These are phyloP conservation scores for Suhomyces maxii DNA, from an alignment of 1,139 yeast species.

Conservation along the genomic window DNA sequence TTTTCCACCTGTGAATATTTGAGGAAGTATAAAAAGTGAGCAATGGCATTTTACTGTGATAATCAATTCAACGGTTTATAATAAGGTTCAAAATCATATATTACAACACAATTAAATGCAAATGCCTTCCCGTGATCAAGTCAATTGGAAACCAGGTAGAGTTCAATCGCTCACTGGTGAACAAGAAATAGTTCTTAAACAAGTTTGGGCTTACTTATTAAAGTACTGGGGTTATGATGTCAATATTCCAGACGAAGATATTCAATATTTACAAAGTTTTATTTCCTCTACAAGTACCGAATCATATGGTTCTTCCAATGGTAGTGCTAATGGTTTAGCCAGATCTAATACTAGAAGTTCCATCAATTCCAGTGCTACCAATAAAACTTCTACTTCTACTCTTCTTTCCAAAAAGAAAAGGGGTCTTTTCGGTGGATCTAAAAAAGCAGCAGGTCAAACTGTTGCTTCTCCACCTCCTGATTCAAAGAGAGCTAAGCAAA, in stretches of 20 bases:
- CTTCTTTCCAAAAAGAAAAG: slow-evolving; percentile 12
- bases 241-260: slow-evolving; percentile 36
- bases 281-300: slow-evolving; percentile 31
- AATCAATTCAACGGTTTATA: neutral
- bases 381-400: slow-evolving; percentile 21
- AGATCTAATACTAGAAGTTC: slow-evolving; percentile 30
- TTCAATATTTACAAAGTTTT: slow-evolving; percentile 34
- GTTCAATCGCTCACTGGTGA: slow-evolving; percentile 58
- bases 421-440: slow-evolving; percentile 16
- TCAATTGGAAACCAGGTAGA: slow-evolving; percentile 50
- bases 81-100: no score
- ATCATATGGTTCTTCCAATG: slow-evolving; percentile 5
- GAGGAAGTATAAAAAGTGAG: slow-evolving; percentile 1
- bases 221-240: slow-evolving; percentile 62
- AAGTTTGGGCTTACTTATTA: slow-evolving; percentile 69
- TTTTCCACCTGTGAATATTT: slow-evolving; percentile 5
- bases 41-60: neutral
- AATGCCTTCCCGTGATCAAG: slow-evolving; percentile 15
- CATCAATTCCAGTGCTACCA: slow-evolving; percentile 28
- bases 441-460: slow-evolving; percentile 8
- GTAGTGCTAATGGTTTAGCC: slow-evolving; percentile 23
- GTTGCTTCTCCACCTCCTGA: slow-evolving; percentile 17
- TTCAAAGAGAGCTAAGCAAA: slow-evolving; percentile 28
- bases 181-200: slow-evolving; percentile 69
- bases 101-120: neutral